These are phyloP conservation scores for Wickerhamomyces hampshirensis DNA, from an alignment of 805 yeast species.

Conservation along the genomic window DNA sequence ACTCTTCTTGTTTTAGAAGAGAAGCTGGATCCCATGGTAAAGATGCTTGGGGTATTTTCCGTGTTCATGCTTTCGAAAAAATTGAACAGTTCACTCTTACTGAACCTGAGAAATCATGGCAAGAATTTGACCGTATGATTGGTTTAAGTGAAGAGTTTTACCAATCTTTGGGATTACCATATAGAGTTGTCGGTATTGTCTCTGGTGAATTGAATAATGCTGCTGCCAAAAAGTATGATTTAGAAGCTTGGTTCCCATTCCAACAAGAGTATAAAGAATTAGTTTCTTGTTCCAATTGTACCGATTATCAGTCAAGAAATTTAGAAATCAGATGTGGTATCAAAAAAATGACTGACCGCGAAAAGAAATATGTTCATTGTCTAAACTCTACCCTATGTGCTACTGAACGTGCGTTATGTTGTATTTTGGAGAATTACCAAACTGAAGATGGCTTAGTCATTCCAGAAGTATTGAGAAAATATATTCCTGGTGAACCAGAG, in stretches of 20 bases:
- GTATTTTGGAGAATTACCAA: constrained; percentile 96
- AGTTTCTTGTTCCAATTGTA: constrained; percentile 98
- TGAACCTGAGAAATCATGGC: constrained; percentile 98
- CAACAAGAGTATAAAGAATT: constrained; percentile 97
- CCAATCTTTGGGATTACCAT: constrained; percentile 86
- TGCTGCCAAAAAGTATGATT: constrained; percentile 97
- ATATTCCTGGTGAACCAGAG: constrained; percentile 98
- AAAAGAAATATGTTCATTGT: constrained; percentile 97
- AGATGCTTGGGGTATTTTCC: constrained; percentile 99
- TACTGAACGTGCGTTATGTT: constrained; percentile 96
- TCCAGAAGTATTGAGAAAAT: constrained; percentile 93
- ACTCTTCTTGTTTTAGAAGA: constrained; percentile 97
- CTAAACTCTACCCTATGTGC: constrained; percentile 96
- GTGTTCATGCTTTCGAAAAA: constrained; percentile 98
- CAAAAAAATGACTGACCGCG: constrained; percentile 89
- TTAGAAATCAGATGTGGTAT: constrained; percentile 98
- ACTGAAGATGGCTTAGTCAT: constrained; percentile 90
- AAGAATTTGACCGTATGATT: constrained; percentile 95
- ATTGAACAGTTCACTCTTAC: constrained; percentile 94
- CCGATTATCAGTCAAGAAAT: constrained; percentile 98
- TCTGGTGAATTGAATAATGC: constrained; percentile 98
- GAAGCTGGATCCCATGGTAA: constrained; percentile 99
- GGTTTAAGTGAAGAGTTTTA: constrained; percentile 87
- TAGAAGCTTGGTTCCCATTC: constrained; percentile 99
- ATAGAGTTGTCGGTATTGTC: constrained; percentile 96